phyloP scores from a whole-genome alignment of 176 grass and related monocot genomes.

The Echinochloa phyllopogon region DNA sequence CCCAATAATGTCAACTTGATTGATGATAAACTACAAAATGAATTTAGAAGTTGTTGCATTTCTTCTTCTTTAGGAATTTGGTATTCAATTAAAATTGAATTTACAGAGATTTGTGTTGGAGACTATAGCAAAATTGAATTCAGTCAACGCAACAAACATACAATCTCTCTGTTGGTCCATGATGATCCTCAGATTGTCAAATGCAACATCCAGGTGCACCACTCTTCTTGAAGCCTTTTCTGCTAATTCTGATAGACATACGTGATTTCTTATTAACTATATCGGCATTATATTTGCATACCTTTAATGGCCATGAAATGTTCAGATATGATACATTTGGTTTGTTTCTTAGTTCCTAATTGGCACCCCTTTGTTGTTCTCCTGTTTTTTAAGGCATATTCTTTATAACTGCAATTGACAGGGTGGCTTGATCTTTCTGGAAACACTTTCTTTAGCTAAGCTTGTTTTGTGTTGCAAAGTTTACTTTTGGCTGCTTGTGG shows the following conservation, averaged over 20 bases:
- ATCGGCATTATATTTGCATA: conserved; percentile 24
- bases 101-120: conserved; percentile 67
- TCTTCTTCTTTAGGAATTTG: conserved; percentile 37
- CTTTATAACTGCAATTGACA: conserved; percentile 53
- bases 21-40: conserved; percentile 30
- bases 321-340: conserved; percentile 23
- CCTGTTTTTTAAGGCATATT: conserved; percentile 40
- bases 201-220: conserved; percentile 71
- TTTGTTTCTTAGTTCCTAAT: conserved; percentile 33
- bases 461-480: conserved; percentile 65
- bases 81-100: conserved; percentile 63
- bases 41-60: conserved; percentile 25
- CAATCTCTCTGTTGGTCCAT: conserved; percentile 48
- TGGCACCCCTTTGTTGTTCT: background rate
- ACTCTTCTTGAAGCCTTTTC: conserved; percentile 20
- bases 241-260: conserved; percentile 27
- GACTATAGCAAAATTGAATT: conserved; percentile 45
- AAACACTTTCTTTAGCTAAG: conserved; percentile 77
- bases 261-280: conserved; percentile 8
- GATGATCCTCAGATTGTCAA: conserved; percentile 64
- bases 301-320: conserved; percentile 18
- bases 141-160: conserved; percentile 50
- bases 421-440: conserved; percentile 86
- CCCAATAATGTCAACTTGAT: conserved; percentile 35
- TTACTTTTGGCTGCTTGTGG: conserved; percentile 55